phyloP scores from a whole-genome alignment of 2,329 filamentous ascomycete species.

The Cladosporium austrohemisphaericum region DNA sequence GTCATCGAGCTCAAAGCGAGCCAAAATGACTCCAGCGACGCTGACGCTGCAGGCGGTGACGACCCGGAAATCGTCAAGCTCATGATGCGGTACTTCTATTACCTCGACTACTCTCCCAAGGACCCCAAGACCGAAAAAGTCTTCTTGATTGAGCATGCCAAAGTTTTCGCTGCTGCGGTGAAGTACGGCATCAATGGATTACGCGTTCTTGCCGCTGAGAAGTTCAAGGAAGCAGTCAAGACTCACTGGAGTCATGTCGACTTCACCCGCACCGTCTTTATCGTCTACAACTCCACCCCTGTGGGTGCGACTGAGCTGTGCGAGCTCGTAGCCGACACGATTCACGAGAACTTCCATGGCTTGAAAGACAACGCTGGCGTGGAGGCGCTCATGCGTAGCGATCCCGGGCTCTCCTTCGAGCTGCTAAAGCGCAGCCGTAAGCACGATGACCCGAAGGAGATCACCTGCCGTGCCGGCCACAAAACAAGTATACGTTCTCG shows the following conservation, averaged over 20 bases:
- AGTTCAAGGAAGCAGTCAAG: conserved; percentile 36
- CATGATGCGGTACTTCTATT: conserved; percentile 29
- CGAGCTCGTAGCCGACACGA: conserved; percentile 23
- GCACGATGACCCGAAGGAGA: no score
- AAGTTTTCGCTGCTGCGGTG: conserved; percentile 43
- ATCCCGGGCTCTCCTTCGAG: conserved; percentile 30
- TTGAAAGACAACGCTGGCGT: conserved; percentile 28
- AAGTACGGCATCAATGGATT: conserved; percentile 40
- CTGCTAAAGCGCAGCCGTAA: conserved; percentile 20
- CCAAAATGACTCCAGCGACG: conserved; percentile 15
- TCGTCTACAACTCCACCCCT: conserved; percentile 41
- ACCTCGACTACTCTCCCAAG: conserved; percentile 22
- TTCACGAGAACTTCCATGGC: conserved; percentile 23
- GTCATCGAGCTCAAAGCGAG: conserved; percentile 16
- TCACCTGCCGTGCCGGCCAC: no score
- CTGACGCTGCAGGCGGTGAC: conserved; percentile 17
- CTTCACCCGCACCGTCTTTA: conserved; percentile 38
- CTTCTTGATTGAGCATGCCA: conserved; percentile 31
- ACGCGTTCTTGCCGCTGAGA: conserved; percentile 37
- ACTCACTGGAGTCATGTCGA: conserved; percentile 32
- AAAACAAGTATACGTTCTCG: no score
- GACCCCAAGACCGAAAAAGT: not conserved
- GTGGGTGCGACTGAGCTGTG: conserved; percentile 41
- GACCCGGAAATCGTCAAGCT: conserved; percentile 25
- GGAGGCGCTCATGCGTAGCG: conserved; percentile 26